Evolutionary conservation across 2,329 filamentous ascomycete genomes (phyloP).

Genomic region (Fusarium sterilihyphosum): DNA sequence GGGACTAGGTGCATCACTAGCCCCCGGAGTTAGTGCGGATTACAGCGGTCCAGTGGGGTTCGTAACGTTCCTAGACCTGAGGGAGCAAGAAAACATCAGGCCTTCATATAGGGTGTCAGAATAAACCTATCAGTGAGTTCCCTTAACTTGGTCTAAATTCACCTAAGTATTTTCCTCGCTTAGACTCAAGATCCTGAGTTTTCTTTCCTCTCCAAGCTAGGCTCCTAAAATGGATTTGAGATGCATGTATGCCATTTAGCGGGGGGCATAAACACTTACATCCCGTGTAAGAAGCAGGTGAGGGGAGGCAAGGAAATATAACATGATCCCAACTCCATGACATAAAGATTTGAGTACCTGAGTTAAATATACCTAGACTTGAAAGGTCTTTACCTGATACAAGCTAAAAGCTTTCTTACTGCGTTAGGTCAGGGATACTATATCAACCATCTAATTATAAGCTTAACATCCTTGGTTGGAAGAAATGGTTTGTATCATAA

Average conservation of each 20-base stretch:
- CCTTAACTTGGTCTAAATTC: no score
- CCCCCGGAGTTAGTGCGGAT: conserved; percentile 42
- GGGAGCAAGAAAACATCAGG: no score
- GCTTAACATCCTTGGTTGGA: background rate
- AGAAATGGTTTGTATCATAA: background rate
- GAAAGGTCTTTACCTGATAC: no score
- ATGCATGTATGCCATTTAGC: conserved; percentile 1
- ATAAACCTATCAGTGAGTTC: no score
- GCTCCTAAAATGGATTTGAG: background rate
- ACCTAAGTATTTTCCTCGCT: no score
- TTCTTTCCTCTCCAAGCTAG: background rate
- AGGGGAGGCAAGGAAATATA: background rate
- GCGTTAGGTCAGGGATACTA: background rate
- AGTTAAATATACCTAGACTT: background rate
- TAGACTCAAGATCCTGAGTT: no score
- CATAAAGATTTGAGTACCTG: background rate
- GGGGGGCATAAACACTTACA: conserved; percentile 15
- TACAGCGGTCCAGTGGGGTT: conserved; percentile 37
- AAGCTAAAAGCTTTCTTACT: background rate
- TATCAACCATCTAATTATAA: background rate
- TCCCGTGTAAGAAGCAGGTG: background rate
- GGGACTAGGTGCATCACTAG: conserved; percentile 39
- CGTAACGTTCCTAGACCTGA: background rate
- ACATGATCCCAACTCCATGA: background rate
- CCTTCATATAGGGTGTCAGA: no score